These are phyloP conservation scores for Lepidium didymum DNA, from an alignment of 345 rosid genomes.

Conservation along the genomic window DNA sequence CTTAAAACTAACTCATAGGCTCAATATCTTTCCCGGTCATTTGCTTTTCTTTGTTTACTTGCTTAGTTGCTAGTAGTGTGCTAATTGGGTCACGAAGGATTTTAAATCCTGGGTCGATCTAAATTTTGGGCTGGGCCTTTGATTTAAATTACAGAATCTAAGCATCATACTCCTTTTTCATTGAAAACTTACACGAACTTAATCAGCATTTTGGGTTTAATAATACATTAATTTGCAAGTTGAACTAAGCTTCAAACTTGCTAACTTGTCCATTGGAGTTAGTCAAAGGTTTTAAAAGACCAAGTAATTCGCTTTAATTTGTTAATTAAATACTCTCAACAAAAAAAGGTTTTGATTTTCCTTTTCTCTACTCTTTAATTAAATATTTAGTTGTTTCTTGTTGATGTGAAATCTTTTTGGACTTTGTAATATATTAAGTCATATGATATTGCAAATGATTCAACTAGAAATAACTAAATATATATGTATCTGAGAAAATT, in stretches of 20 bases:
- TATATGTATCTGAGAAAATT: no score
- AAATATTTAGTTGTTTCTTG: no score
- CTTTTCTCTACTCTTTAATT: background rate
- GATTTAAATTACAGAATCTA: background rate
- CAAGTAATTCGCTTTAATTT: background rate
- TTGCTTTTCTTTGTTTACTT: background rate
- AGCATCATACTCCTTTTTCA: background rate
- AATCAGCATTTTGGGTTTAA: background rate
- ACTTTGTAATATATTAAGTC: background rate
- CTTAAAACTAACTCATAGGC: background rate
- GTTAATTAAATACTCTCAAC: no score
- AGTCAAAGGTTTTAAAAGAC: background rate
- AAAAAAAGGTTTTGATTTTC: background rate
- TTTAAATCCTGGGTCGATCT: background rate
- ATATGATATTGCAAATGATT: background rate
- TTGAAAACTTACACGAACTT: background rate
- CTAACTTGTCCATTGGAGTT: background rate
- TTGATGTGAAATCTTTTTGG: background rate
- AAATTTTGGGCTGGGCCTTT: background rate
- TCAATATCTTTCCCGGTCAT: background rate
- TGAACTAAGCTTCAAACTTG: background rate
- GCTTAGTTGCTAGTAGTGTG: background rate
- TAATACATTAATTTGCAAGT: background rate
- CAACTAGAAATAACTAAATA: background rate
- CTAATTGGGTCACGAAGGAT: background rate